A percentile compares a stretch with the other conserved stretches of the same genome.
Conservation (phyloP, 169 alveolate genomes). For the Theileria annulata region DNA sequence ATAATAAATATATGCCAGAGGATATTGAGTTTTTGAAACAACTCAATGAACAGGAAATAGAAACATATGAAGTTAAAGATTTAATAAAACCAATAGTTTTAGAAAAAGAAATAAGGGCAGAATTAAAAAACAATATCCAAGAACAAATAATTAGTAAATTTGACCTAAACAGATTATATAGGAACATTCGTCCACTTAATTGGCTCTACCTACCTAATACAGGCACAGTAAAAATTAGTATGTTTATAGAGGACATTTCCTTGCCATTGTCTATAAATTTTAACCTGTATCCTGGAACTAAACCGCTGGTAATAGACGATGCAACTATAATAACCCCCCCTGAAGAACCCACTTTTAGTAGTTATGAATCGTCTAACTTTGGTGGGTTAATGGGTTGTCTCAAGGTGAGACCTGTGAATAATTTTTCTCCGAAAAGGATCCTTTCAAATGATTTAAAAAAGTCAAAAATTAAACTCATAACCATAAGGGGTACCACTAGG, state of each 20-base stretch:
- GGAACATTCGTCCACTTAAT: conserved; percentile 11
- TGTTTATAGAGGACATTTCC: conserved; percentile 6
- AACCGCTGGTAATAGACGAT: conserved; percentile 21
- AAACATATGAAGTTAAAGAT: conserved; percentile 6
- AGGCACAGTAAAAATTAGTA: background rate
- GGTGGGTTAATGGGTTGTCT: background rate
- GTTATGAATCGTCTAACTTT: background rate
- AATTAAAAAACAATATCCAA: background rate
- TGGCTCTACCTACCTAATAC: conserved; percentile 47
- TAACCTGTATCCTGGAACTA: conserved; percentile 27
- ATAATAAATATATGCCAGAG: background rate
- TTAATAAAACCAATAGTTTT: background rate
- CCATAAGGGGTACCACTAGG: background rate
- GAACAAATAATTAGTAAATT: background rate
- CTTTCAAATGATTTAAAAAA: background rate
- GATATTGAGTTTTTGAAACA: background rate
- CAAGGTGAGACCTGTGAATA: background rate
- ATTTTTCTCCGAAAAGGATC: background rate
- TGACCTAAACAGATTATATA: background rate
- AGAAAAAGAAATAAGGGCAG: background rate
- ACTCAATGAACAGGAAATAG: background rate
- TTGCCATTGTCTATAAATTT: background rate
- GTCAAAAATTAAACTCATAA: background rate
- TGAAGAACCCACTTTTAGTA: background rate
- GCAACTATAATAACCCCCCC: background rate